These are phyloP conservation scores for Cytospora schulzeri DNA, from an alignment of 2,329 filamentous ascomycete species.

Conservation along the genomic window DNA sequence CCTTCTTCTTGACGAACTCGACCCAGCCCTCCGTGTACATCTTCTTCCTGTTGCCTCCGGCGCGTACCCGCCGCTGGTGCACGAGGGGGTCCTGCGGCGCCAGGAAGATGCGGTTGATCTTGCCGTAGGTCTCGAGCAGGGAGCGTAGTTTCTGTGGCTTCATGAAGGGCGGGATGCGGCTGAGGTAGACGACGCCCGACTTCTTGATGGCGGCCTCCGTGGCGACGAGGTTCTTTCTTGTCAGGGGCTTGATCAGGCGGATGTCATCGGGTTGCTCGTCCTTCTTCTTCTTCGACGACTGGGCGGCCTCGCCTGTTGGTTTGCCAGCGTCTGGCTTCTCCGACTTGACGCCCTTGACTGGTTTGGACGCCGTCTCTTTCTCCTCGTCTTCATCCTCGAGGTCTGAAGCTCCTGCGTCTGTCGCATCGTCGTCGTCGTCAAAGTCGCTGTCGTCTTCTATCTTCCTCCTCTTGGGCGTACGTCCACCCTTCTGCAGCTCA, in stretches of 20 bases:
- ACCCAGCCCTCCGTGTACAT: conserved; percentile 86
- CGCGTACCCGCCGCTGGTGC: conserved; percentile 67
- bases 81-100: conserved; percentile 71
- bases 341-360: conserved; percentile 29
- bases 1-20: conserved; percentile 74
- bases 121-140: conserved; percentile 74
- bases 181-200: conserved; percentile 82
- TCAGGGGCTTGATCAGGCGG: conserved; percentile 47
- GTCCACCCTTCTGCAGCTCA: conserved; percentile 66
- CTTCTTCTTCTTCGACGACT: conserved; percentile 36
- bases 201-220: conserved; percentile 67
- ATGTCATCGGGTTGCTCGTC: conserved; percentile 28
- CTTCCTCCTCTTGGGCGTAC: conserved; percentile 65
- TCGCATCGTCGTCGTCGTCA: conserved; percentile 41
- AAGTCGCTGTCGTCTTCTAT: conserved; percentile 48
- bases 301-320: conserved; percentile 25
- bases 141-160: conserved; percentile 77
- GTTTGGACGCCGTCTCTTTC: conserved; percentile 27
- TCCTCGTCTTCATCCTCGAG: conserved; percentile 31
- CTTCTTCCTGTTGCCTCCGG: conserved; percentile 81
- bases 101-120: conserved; percentile 76
- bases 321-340: conserved; percentile 7
- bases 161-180: conserved; percentile 86
- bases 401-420: conserved; percentile 40
- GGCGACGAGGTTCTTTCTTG: conserved; percentile 68